phyloP scores from a whole-genome alignment of 352 stramenopile species.

The Saprolegnia parasitica region DNA sequence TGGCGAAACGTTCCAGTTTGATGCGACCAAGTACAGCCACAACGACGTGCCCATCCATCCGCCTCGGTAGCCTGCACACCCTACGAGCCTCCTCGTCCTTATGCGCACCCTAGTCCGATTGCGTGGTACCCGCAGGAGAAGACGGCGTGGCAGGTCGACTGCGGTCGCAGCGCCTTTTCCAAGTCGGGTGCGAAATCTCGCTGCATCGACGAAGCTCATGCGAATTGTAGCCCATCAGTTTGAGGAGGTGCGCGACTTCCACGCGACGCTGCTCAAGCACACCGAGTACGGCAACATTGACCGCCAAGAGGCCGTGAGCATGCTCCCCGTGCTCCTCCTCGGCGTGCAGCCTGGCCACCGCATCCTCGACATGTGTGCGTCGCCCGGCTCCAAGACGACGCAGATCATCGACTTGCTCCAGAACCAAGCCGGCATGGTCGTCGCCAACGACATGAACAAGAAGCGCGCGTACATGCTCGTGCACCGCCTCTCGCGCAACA shows the following conservation, averaged over 20 bases:
- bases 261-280: conserved; percentile 90
- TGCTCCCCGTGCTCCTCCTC: conserved; percentile 97
- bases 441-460: conserved; percentile 96
- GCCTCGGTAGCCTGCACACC: conserved; percentile 39
- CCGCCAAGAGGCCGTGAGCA: conserved; percentile 97
- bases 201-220: not conserved
- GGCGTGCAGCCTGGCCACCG: conserved; percentile 83
- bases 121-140: conserved; percentile 73
- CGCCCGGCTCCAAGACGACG: conserved; percentile 98
- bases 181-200: conserved; percentile 49
- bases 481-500: conserved; percentile 87
- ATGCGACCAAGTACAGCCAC: conserved; percentile 47
- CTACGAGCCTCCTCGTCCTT: not conserved
- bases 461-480: conserved; percentile 98
- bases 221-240: conserved; percentile 56
- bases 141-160: conserved; percentile 80
- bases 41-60: conserved; percentile 53
- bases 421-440: conserved; percentile 65
- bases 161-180: conserved; percentile 71
- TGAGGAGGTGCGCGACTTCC: conserved; percentile 82
- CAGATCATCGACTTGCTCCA: conserved; percentile 92
- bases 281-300: conserved; percentile 90
- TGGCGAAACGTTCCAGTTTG: conserved; percentile 54
- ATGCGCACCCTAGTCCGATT: conserved; percentile 55
- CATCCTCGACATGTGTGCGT: conserved; percentile 88